Evolutionary conservation across 2,329 filamentous ascomycete genomes (phyloP).

Genomic region (Venturia carpophila): DNA sequence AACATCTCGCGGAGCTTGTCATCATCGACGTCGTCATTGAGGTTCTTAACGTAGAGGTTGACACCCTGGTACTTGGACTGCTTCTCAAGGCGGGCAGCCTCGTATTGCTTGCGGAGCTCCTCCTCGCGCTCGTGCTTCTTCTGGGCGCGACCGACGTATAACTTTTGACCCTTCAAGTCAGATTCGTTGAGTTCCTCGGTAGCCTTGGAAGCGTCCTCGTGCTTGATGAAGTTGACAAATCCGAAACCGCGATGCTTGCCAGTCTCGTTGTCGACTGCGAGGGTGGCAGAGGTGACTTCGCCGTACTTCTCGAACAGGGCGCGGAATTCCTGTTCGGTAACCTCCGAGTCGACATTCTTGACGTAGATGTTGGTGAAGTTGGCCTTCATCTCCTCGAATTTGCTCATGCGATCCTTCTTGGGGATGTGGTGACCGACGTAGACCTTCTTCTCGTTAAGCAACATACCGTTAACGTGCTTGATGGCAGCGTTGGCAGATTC

Average conservation of each 20-base stretch:
- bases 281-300: conserved; percentile 89
- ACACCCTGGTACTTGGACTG: conserved; percentile 98
- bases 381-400: conserved; percentile 99
- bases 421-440: conserved; percentile 98
- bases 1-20: conserved; percentile 96
- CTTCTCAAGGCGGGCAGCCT: conserved; percentile 95
- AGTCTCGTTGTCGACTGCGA: conserved; percentile 74
- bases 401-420: conserved; percentile 99
- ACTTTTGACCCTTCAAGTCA: conserved; percentile 87
- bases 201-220: conserved; percentile 76
- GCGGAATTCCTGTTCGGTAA: conserved; percentile 89
- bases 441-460: conserved; percentile 99
- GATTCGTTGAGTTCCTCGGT: conserved; percentile 88
- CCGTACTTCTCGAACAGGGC: conserved; percentile 86
- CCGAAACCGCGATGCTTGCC: conserved; percentile 94
- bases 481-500: conserved; percentile 95
- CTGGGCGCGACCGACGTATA: conserved; percentile 96
- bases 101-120: conserved; percentile 97
- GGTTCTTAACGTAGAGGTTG: conserved; percentile 99
- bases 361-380: conserved; percentile 99
- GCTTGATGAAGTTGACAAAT: conserved; percentile 91
- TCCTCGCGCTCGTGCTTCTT: conserved; percentile 99
- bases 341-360: conserved; percentile 88
- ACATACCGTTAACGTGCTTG: conserved; percentile 99
- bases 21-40: conserved; percentile 93